Base-by-base conservation (phyloP, 1,284 basidiomycete genomes). In the Ceraceosorus guamensis region DNA sequence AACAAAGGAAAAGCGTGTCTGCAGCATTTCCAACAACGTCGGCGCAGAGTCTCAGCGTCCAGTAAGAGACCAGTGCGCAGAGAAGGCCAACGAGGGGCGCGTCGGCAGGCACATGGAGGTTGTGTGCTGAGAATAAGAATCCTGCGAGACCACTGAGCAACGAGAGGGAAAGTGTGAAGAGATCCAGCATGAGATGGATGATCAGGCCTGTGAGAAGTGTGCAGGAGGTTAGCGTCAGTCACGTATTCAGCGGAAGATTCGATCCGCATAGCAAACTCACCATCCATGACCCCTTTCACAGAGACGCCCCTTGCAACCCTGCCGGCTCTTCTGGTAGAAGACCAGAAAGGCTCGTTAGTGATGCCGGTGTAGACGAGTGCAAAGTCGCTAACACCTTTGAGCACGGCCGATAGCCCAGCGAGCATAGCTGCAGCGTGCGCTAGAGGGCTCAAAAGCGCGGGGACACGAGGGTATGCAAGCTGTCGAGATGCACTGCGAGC, bases 51-150 rank as follows among this genome's bases (percentile, higher is more conserved):
- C 87, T 73, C 6, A 88, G 85, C 11, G 89, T 87, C 41, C 91
- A 80, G 14, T 86, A 88, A 0, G 89, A 89, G 4, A 89, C 83
- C 3, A 83, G 83, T 2, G 86, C 89, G 41, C 87, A 87, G 3
- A 91, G 79, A 24, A 91, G 63, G 0, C 87, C 84, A 6, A 88
- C 87, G 5, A 85, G 81, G 4, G 89, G 80, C 0, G 90, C 90
- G 66, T 87, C 83, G 43, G 85, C 78, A 0, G 89, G 89, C 11
- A 85, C 85, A n/a, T 77, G 78, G 30, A 92, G 78, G 0, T 87
- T 86, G 75, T 91, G 90, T 4, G 88, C 86, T 46, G 89, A 88
- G 68, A 91, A 91, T 3, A 95, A 77, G 74, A 92, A 95, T 0
- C 89, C 88, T 10, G 83, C 80, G 37, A 91, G 79, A 0, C 88